A percentile compares a stretch with the other conserved stretches of the same genome.
Evolutionary conservation across 2,329 filamentous ascomycete species (phyloP).

Genomic region (Ceratocystiopsis minuta): DNA sequence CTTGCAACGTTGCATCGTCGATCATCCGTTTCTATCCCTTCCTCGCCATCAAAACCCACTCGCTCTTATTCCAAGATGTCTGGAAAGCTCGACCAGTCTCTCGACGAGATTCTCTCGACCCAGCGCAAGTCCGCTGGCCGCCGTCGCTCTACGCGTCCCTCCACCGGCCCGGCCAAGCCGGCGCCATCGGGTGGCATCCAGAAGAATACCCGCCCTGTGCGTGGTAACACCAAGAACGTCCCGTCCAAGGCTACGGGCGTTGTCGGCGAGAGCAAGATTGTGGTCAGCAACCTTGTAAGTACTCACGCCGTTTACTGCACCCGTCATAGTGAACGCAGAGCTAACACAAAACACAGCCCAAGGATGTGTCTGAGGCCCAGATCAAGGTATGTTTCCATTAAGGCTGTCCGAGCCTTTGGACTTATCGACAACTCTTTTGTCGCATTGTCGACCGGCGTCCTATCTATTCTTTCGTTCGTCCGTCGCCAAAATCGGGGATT

Average conservation of each 20-base stretch:
- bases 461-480: slow-evolving; percentile 10
- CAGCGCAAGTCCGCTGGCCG: slow-evolving; percentile 40
- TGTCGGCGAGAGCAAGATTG: slow-evolving; percentile 78
- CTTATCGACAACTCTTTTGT: slow-evolving; percentile 40
- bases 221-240: slow-evolving; percentile 40
- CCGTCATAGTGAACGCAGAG: neutral
- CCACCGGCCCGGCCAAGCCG: slow-evolving; percentile 35
- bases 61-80: slow-evolving; percentile 44
- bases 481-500: slow-evolving; percentile 2
- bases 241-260: slow-evolving; percentile 42
- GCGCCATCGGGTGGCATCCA: slow-evolving; percentile 73
- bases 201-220: slow-evolving; percentile 49
- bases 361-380: slow-evolving; percentile 89
- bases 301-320: too few species aligned
- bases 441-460: slow-evolving; percentile 8
- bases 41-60: neutral
- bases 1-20: neutral
- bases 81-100: slow-evolving; percentile 89
- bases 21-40: neutral
- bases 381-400: slow-evolving; percentile 99
- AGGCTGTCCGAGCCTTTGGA: slow-evolving; percentile 50
- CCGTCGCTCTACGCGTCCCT: slow-evolving; percentile 31
- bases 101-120: slow-evolving; percentile 89
- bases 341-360: slow-evolving; percentile 40
- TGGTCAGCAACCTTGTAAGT: slow-evolving; percentile 94